Percentiles rank a stretch among this genome's conserved stretches.
Evolutionary conservation across 768 basidiomycete genomes (phyloP).

Genomic region (Lactarius akahatsu): DNA sequence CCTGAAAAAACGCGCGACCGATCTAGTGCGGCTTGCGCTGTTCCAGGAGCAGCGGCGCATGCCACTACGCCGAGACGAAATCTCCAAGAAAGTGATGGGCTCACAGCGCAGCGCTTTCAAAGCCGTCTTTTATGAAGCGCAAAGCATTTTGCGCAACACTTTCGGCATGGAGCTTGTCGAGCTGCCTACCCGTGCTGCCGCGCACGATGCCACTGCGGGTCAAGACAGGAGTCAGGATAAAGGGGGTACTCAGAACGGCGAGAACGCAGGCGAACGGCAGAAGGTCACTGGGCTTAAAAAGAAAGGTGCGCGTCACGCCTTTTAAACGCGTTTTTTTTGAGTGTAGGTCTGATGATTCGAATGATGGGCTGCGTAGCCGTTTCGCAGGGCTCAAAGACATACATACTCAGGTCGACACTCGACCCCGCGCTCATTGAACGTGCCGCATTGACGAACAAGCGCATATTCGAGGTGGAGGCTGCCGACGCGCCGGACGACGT

Average conservation of each 20-base stretch:
- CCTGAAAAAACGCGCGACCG: conserved; percentile 59
- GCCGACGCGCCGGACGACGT: conserved; percentile 50
- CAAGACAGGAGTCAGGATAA: conserved; percentile 44
- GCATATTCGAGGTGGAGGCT: conserved; percentile 45
- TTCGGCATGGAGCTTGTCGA: conserved; percentile 88
- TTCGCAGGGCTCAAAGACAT: conserved; percentile 68
- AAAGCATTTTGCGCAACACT: conserved; percentile 56
- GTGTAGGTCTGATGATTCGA: not conserved
- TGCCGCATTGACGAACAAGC: conserved; percentile 51
- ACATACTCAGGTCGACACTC: conserved; percentile 77
- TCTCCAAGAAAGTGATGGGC: conserved; percentile 73
- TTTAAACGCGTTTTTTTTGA: not conserved
- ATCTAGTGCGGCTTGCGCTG: conserved; percentile 77
- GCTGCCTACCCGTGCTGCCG: conserved; percentile 59
- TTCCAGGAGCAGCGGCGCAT: conserved; percentile 73
- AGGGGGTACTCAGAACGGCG: conserved; percentile 16
- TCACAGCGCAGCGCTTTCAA: conserved; percentile 58
- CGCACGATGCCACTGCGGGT: conserved; percentile 45
- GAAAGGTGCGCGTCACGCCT: conserved; percentile 47
- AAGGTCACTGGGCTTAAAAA: conserved; percentile 55
- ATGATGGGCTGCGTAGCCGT: conserved; percentile 41
- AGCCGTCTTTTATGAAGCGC: conserved; percentile 61
- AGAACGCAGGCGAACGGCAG: conserved; percentile 22
- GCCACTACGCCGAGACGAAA: conserved; percentile 76
- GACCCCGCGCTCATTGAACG: conserved; percentile 59